Evolutionary conservation across 2,329 filamentous ascomycete species (phyloP).

Genomic region (Verticillium albo-atrum): DNA sequence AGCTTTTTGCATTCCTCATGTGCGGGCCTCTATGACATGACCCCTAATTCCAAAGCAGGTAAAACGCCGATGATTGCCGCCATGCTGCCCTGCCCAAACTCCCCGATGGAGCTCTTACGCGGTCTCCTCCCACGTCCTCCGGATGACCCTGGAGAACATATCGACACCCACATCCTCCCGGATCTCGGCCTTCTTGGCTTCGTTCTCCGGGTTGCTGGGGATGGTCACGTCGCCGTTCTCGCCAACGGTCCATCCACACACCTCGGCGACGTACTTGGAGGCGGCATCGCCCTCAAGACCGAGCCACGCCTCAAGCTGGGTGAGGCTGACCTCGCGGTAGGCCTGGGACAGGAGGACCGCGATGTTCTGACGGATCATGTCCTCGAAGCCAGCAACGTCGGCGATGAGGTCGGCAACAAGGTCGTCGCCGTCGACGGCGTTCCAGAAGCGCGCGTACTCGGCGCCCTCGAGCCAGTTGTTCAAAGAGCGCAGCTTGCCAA

Average conservation of each 20-base stretch:
- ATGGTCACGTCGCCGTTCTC: slow-evolving; percentile 63
- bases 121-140: slow-evolving; percentile 81
- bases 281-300: slow-evolving; percentile 65
- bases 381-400: slow-evolving; percentile 93
- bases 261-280: slow-evolving; percentile 75
- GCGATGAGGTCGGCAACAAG: slow-evolving; percentile 93
- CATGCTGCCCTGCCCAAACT: slow-evolving; percentile 12
- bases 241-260: slow-evolving; percentile 82
- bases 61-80: slow-evolving; percentile 15
- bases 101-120: slow-evolving; percentile 37
- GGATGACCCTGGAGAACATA: slow-evolving; percentile 75
- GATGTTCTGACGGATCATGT: slow-evolving; percentile 85
- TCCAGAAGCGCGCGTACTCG: slow-evolving; percentile 91
- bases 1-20: slow-evolving; percentile 4
- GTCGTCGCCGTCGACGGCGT: slow-evolving; percentile 86
- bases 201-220: slow-evolving; percentile 92
- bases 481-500: slow-evolving; percentile 79
- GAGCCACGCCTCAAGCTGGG: slow-evolving; percentile 70
- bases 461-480: slow-evolving; percentile 86
- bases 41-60: slow-evolving; percentile 13
- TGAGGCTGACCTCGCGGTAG: slow-evolving; percentile 66
- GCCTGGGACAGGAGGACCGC: slow-evolving; percentile 80
- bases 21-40: slow-evolving; percentile 6
- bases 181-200: slow-evolving; percentile 93
- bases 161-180: slow-evolving; percentile 92